Evolutionary conservation across 352 stramenopile genomes (phyloP).

Genomic region (Phytophthora capsici): DNA sequence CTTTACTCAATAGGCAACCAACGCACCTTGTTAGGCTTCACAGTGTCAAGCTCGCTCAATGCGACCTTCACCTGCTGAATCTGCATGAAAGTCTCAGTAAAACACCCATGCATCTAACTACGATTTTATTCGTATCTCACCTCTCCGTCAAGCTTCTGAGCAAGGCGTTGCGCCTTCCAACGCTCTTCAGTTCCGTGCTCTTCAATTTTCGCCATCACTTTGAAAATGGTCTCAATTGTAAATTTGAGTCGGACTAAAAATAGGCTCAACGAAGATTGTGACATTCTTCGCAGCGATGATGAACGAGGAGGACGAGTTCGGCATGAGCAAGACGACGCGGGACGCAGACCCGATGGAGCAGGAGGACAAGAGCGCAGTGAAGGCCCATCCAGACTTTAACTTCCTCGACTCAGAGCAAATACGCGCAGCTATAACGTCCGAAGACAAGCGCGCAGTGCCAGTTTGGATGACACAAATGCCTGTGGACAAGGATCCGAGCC

Average conservation of each 20-base stretch:
- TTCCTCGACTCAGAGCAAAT: constrained; percentile 53
- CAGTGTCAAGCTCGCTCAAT: constrained; percentile 70
- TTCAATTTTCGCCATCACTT: constrained; percentile 41
- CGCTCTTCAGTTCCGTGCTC: constrained; percentile 28
- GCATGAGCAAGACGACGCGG: constrained; percentile 62
- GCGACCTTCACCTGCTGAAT: constrained; percentile 83
- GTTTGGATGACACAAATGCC: constrained; percentile 65
- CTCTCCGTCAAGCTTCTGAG: constrained; percentile 50
- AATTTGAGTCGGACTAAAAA: not conserved
- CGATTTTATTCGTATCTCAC: constrained; percentile 8
- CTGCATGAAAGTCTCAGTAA: constrained; percentile 32
- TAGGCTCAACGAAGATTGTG: too few species aligned
- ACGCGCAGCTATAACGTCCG: constrained; percentile 30
- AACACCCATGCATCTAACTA: not conserved
- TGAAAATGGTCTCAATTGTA: constrained; percentile 8
- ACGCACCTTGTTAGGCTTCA: constrained; percentile 72
- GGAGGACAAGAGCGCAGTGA: constrained; percentile 54
- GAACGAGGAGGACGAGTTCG: constrained; percentile 78
- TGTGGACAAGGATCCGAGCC: constrained; percentile 63
- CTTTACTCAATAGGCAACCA: not conserved
- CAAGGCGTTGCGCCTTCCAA: constrained; percentile 56
- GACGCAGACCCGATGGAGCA: constrained; percentile 76
- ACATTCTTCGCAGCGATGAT: constrained; percentile 24
- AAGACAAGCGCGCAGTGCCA: constrained; percentile 45
- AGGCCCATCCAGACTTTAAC: constrained; percentile 75